These are phyloP conservation scores for Alnus rubra DNA, from an alignment of 306 rosid species.

Conservation along the genomic window DNA sequence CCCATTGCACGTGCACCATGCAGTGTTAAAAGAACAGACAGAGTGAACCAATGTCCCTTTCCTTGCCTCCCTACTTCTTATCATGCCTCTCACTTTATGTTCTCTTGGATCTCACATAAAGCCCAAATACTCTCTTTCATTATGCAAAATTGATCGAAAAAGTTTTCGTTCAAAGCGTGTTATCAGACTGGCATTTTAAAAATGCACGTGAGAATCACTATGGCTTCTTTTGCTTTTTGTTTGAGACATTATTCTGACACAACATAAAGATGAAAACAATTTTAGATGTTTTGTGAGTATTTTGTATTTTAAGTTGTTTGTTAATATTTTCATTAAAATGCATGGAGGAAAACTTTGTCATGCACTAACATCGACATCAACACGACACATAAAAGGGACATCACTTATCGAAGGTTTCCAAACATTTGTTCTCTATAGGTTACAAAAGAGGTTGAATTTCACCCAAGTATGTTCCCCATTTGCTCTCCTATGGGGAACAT, in stretches of 20 bases:
- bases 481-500: constrained; percentile 40
- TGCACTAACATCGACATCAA: constrained; percentile 37
- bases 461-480: constrained; percentile 25
- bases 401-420: background rate
- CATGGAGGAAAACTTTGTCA: no score
- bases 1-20: constrained; percentile 50
- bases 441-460: constrained; percentile 21
- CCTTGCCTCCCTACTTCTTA: constrained; percentile 19
- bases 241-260: no score
- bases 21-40: constrained; percentile 22
- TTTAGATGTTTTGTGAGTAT: no score
- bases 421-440: constrained; percentile 12
- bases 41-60: constrained; percentile 7
- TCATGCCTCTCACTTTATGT: background rate
- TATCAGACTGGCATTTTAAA: no score
- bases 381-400: constrained; percentile 12
- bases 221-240: no score
- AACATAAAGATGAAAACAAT: no score
- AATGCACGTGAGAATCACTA: no score
- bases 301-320: no score
- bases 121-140: constrained; percentile 18
- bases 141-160: background rate
- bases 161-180: no score
- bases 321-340: no score
- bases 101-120: constrained; percentile 2